phyloP scores from a whole-genome alignment of 2,329 filamentous ascomycete genomes.

The Bipolaris oryzae region DNA sequence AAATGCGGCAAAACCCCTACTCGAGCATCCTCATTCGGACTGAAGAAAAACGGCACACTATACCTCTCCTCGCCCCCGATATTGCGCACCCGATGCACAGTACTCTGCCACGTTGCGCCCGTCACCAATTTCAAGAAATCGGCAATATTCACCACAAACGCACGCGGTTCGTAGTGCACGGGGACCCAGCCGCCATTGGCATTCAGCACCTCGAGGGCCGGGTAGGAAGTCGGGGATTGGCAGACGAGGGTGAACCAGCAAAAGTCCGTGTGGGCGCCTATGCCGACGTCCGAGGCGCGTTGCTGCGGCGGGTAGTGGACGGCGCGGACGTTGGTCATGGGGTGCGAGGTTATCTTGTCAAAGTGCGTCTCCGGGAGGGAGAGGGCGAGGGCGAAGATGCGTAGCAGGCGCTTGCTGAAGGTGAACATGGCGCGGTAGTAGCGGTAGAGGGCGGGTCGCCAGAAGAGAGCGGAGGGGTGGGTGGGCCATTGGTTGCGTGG shows the following conservation, averaged over 20 bases:
- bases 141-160: conserved; percentile 52
- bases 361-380: conserved; percentile 49
- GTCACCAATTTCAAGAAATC: conserved; percentile 52
- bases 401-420: conserved; percentile 42
- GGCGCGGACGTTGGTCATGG: conserved; percentile 52
- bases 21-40: conserved; percentile 43
- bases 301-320: conserved; percentile 51
- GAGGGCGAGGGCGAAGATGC: conserved; percentile 50
- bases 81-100: conserved; percentile 52
- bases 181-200: conserved; percentile 51
- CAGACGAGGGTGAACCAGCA: conserved; percentile 52
- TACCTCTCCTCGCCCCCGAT: conserved; percentile 48
- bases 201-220: conserved; percentile 51
- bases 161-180: conserved; percentile 43
- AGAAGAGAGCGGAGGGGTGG: conserved; percentile 35
- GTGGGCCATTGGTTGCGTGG: conserved; percentile 43
- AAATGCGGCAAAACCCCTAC: conserved; percentile 40
- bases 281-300: conserved; percentile 42
- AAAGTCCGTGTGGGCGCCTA: conserved; percentile 53
- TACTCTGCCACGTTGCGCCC: conserved; percentile 49
- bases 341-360: conserved; percentile 48
- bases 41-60: conserved; percentile 52
- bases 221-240: conserved; percentile 32
- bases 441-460: conserved; percentile 37
- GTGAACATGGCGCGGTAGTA: conserved; percentile 41